Conservation (phyloP, 257 asterid species). For the Solanum rostratum region DNA sequence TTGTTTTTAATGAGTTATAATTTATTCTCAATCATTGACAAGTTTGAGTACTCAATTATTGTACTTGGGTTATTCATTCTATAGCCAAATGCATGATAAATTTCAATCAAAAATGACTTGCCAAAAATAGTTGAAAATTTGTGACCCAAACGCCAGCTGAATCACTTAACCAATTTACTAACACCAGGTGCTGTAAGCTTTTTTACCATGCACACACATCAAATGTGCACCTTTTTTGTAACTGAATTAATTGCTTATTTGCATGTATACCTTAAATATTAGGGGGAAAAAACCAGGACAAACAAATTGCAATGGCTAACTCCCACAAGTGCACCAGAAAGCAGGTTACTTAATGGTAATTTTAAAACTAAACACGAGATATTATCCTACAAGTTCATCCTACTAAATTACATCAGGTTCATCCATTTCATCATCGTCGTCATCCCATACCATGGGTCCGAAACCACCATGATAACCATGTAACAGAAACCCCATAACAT, state of each 20-base stretch:
- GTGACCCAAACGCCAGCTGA: too few species aligned
- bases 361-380: not conserved
- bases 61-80: too few species aligned
- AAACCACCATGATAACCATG: constrained; percentile 22
- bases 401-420: not conserved
- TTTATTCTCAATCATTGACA: too few species aligned
- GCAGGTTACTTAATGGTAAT: not conserved
- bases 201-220: not conserved
- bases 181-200: not conserved
- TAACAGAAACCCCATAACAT: constrained; percentile 28
- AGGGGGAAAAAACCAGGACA: not conserved
- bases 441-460: not conserved
- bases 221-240: not conserved
- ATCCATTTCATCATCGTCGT: not conserved
- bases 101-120: too few species aligned
- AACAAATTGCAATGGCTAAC: not conserved
- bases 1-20: too few species aligned
- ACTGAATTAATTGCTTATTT: not conserved
- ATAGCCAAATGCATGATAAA: too few species aligned
- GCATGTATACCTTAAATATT: not conserved
- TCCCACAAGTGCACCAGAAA: not conserved
- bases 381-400: not conserved
- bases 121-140: too few species aligned
- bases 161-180: not conserved
- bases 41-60: too few species aligned